Percentiles rank a stretch among this genome's conserved stretches.
phyloP scores from a whole-genome alignment of 148 eudicot species.

The Cornus controversa region DNA sequence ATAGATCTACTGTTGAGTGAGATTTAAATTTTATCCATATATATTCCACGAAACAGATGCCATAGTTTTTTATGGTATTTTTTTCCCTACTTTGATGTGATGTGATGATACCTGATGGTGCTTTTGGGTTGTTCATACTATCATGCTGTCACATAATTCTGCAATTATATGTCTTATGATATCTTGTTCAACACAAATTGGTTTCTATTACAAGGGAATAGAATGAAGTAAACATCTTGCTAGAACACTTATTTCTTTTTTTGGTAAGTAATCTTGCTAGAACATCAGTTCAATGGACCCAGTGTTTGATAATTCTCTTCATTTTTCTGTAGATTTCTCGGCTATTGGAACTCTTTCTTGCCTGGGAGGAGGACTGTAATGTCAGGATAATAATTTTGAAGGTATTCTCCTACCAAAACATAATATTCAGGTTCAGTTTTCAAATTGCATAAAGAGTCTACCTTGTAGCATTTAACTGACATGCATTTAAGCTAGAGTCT shows the following conservation, averaged over 20 bases:
- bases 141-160: background rate
- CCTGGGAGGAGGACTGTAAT: slow-evolving; percentile 58
- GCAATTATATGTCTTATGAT: background rate
- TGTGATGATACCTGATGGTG: background rate
- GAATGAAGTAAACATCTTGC: background rate
- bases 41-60: background rate
- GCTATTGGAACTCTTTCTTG: slow-evolving; percentile 64
- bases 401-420: slow-evolving; percentile 42
- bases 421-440: background rate
- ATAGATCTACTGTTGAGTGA: background rate
- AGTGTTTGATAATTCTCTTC: background rate
- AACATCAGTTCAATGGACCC: background rate
- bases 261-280: background rate
- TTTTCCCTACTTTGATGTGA: background rate
- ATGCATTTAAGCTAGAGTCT: background rate
- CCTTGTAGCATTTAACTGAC: slow-evolving; percentile 1
- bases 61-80: background rate
- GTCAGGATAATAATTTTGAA: slow-evolving; percentile 78
- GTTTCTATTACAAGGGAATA: background rate
- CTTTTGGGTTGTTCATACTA: background rate
- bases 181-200: no score
- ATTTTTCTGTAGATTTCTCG: slow-evolving; percentile 51
- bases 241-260: background rate
- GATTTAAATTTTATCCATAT: no score
- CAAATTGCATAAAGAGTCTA: background rate